Percentiles rank a stretch among this genome's conserved stretches.
Evolutionary conservation across 2,329 filamentous ascomycete genomes (phyloP).

Genomic region (Stachybotrys chlorohalonatus): DNA sequence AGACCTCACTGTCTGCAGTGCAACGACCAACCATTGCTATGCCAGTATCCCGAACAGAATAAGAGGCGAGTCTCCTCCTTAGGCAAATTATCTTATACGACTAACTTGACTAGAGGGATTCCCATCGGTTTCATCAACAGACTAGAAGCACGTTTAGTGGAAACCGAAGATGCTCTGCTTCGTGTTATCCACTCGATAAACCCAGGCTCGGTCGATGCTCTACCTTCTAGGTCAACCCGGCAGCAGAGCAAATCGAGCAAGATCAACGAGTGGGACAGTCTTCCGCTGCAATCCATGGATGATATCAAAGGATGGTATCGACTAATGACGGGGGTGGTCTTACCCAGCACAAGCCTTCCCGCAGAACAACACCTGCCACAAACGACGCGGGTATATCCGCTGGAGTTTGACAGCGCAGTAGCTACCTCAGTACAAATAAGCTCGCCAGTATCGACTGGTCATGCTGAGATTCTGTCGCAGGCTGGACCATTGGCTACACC

Average conservation of each 20-base stretch:
- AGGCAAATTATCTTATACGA: neutral
- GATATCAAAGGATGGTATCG: conserved; percentile 14
- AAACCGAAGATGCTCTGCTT: conserved; percentile 19
- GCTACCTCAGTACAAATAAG: neutral
- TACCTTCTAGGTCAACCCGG: conserved; percentile 1
- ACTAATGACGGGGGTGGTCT: neutral
- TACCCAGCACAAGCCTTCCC: neutral
- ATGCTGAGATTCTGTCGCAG: neutral
- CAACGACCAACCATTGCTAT: conserved; percentile 16
- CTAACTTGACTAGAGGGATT: conserved; percentile 14
- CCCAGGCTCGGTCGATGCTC: conserved; percentile 1
- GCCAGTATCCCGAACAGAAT: conserved; percentile 23
- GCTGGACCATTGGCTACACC: neutral
- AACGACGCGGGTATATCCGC: neutral
- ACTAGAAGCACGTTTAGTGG: conserved; percentile 25
- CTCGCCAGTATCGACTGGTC: neutral
- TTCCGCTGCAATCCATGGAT: conserved; percentile 9
- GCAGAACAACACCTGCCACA: neutral
- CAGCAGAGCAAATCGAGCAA: conserved; percentile 16
- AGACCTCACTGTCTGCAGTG: conserved; percentile 21
- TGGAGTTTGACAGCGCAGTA: neutral
- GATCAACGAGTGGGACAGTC: conserved; percentile 17
- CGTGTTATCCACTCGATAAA: conserved; percentile 9
- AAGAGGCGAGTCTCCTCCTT: conserved; percentile 15
- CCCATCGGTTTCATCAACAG: conserved; percentile 28